Conservation (phyloP, 768 basidiomycete genomes). For the Tricholoma furcatifolium region DNA sequence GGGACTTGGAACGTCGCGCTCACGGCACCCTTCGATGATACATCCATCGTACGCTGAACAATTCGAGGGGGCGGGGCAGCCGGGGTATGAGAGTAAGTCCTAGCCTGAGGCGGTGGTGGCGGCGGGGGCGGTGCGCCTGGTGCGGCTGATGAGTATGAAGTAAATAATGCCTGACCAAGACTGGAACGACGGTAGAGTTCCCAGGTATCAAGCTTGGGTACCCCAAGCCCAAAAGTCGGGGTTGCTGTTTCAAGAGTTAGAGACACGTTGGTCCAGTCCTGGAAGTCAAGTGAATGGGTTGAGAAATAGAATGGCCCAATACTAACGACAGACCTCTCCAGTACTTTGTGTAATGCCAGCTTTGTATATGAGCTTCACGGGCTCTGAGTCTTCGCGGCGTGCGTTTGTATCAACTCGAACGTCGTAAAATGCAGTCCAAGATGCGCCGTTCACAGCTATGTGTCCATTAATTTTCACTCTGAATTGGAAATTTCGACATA, state of each 20-base stretch:
- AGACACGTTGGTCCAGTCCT: conserved; percentile 43
- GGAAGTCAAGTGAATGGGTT: neutral
- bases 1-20: conserved; percentile 40
- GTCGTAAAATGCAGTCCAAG: conserved; percentile 36
- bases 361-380: conserved; percentile 37
- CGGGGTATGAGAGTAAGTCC: too few species aligned
- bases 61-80: too few species aligned
- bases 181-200: too few species aligned
- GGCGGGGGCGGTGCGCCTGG: too few species aligned
- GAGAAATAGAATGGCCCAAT: neutral
- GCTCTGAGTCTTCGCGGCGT: conserved; percentile 29
- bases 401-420: conserved; percentile 36
- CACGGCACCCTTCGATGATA: conserved; percentile 36
- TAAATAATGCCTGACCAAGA: too few species aligned
- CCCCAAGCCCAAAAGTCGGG: conserved; percentile 37
- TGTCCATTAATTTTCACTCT: neutral
- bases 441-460: conserved; percentile 6
- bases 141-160: too few species aligned
- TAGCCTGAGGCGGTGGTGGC: too few species aligned
- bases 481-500: too few species aligned
- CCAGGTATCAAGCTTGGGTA: conserved; percentile 38
- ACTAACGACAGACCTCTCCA: conserved; percentile 32
- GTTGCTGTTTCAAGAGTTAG: conserved; percentile 42
- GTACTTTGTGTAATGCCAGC: conserved; percentile 37
- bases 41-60: neutral